Base-by-base conservation (phyloP, 148 eudicot species). In the Simmondsia chinensis region DNA sequence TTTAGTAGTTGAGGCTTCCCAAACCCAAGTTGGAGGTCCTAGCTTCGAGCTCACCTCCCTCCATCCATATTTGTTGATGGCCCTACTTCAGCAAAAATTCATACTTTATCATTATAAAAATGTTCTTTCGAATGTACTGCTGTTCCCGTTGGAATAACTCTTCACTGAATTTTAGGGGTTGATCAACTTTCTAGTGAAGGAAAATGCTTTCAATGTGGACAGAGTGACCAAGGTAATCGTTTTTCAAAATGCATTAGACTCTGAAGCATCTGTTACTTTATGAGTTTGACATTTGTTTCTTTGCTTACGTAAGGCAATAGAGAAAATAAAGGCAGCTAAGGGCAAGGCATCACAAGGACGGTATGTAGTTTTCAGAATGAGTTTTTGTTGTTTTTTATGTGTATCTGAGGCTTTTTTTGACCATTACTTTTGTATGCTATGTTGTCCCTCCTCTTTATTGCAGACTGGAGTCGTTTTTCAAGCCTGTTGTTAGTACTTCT, bases 261-360 rank as follows among this genome's bases (percentile, higher is more conserved):
- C 31, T 25, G 20, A 18, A 31, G 16, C 14, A 33, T 15, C 4
- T 28, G 33, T 11, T 28, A 5, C 39, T 31, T 37, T 15, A 10
- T 6, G 17, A 27, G 12, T 33, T 28, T 20, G 18, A 23, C 33
- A 7, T 40, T 26, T 44, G 2, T 44, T 33, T 32, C 8, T 37
- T 48, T 61, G 21, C 37, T 37, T 43, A 16, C 50, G 33, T 39
- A 19, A 86, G 99, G 86, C 96, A 12, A 80, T 82, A 57, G 96
- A 86, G 66, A 93, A 82, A 61, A 86, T 93, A 64, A 93, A 93
- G 67, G 87, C 99, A 33, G 94, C 96, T 32, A 93, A 82, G 69
- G 67, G 56, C 40, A 93, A 93, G 66, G 71, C 86, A 19, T 66
- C 94, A 38, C 89, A 86, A 54, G 96, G 86, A 38, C 65, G 96